These are phyloP conservation scores for Pseudogymnoascus sp. DNA, from an alignment of 2,329 filamentous ascomycete genomes.

Conservation along the genomic window DNA sequence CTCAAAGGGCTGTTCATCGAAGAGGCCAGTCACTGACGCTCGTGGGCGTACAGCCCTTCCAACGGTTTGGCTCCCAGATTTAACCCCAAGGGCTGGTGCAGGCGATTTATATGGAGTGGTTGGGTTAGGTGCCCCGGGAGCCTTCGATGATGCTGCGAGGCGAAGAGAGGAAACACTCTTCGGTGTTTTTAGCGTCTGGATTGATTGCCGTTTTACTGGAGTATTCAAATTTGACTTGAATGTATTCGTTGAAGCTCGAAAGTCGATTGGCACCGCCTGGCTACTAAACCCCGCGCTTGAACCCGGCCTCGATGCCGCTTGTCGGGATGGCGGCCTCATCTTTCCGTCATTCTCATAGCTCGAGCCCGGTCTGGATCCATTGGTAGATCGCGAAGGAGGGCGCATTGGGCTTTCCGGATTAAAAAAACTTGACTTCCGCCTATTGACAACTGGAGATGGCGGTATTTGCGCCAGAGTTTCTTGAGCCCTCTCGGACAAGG, in stretches of 20 bases:
- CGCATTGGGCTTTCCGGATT: slow-evolving; percentile 51
- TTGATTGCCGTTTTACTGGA: slow-evolving; percentile 26
- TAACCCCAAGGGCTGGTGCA: slow-evolving; percentile 14
- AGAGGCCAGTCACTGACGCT: slow-evolving; percentile 44
- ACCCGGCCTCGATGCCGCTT: slow-evolving; percentile 43
- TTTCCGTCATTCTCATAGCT: slow-evolving; percentile 56
- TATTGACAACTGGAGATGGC: slow-evolving; percentile 62
- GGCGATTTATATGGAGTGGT: neutral
- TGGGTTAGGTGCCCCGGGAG: slow-evolving; percentile 12
- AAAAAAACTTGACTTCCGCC: slow-evolving; percentile 65
- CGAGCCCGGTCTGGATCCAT: slow-evolving; percentile 32
- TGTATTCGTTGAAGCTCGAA: slow-evolving; percentile 36
- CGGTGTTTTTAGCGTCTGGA: slow-evolving; percentile 28
- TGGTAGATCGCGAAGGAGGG: slow-evolving; percentile 30
- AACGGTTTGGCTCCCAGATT: slow-evolving; percentile 40
- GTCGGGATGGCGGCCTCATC: slow-evolving; percentile 41
- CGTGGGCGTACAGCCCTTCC: slow-evolving; percentile 41
- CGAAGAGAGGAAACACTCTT: slow-evolving; percentile 20
- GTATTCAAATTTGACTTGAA: slow-evolving; percentile 35
- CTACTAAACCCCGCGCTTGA: slow-evolving; percentile 45
- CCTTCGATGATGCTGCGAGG: slow-evolving; percentile 22
- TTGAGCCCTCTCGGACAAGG: slow-evolving; percentile 75
- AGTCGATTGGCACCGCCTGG: slow-evolving; percentile 28
- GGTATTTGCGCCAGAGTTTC: slow-evolving; percentile 74
- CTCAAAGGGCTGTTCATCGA: slow-evolving; percentile 23